Conservation (phyloP, 2,329 filamentous ascomycete species). For the Biscogniauxia mediterranea region DNA sequence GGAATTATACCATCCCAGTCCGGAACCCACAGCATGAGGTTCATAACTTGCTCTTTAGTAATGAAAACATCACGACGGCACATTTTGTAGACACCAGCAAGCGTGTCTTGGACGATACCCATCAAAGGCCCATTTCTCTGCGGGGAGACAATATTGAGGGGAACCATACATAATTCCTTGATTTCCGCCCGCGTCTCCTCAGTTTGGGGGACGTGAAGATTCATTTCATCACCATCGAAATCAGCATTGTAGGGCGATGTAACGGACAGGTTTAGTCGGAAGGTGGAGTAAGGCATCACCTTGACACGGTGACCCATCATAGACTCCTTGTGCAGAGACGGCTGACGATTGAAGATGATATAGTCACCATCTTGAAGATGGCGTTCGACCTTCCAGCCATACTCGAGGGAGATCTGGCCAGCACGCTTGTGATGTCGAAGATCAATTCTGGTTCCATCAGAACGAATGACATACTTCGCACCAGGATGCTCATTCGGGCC, state of each 20-base stretch:
- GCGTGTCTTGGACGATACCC: slow-evolving; percentile 98
- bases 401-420: slow-evolving; percentile 81
- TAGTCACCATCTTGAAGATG: slow-evolving; percentile 95
- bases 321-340: slow-evolving; percentile 97
- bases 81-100: slow-evolving; percentile 96
- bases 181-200: slow-evolving; percentile 96
- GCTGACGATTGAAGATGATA: slow-evolving; percentile 99
- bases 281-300: slow-evolving; percentile 99
- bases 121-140: slow-evolving; percentile 96
- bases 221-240: slow-evolving; percentile 99
- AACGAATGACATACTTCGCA: slow-evolving; percentile 92
- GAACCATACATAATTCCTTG: slow-evolving; percentile 94
- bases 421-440: slow-evolving; percentile 88
- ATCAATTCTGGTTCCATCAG: slow-evolving; percentile 92
- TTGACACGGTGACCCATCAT: slow-evolving; percentile 99
- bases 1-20: slow-evolving; percentile 96
- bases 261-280: slow-evolving; percentile 94
- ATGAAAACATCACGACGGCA: slow-evolving; percentile 90
- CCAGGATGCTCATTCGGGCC: slow-evolving; percentile 94
- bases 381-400: slow-evolving; percentile 98
- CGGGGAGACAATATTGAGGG: slow-evolving; percentile 95
- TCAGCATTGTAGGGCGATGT: slow-evolving; percentile 99
- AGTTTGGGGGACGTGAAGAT: slow-evolving; percentile 96
- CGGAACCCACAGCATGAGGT: slow-evolving; percentile 94
- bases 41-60: slow-evolving; percentile 89